Conservation (phyloP, 1,284 basidiomycete species). For the Mrakiaceae sp. region DNA sequence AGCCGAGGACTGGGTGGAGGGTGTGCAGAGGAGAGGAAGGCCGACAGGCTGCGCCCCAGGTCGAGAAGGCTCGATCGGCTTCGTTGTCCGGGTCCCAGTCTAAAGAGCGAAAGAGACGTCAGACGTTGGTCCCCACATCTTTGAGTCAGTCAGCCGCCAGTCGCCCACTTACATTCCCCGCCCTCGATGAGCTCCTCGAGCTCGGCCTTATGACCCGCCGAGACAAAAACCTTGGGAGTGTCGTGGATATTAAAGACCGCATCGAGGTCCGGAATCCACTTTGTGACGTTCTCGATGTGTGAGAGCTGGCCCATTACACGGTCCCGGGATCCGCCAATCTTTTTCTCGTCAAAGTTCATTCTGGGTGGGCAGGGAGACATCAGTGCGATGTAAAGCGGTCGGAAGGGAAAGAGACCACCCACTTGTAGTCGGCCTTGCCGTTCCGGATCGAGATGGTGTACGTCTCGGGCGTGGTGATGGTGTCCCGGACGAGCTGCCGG, state of each 20-base stretch:
- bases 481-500: conserved; percentile 1
- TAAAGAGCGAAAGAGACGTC: background rate
- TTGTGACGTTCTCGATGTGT: conserved; percentile 25
- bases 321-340: conserved; percentile 22
- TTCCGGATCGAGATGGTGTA: conserved; percentile 23
- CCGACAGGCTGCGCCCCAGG: conserved; percentile 25
- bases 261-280: conserved; percentile 28
- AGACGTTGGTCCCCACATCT: conserved; percentile 1
- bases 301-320: conserved; percentile 30
- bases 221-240: conserved; percentile 40
- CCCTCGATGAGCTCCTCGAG: conserved; percentile 37
- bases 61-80: conserved; percentile 22
- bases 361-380: conserved; percentile 23
- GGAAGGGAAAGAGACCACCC: background rate
- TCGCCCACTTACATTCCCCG: conserved; percentile 35
- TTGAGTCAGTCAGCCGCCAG: background rate
- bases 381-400: conserved; percentile 27
- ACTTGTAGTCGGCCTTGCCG: conserved; percentile 17
- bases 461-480: conserved; percentile 17
- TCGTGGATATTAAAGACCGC: conserved; percentile 30
- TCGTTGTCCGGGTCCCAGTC: conserved; percentile 23
- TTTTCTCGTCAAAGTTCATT: conserved; percentile 20
- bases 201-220: conserved; percentile 37
- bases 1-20: conserved; percentile 4
- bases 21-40: conserved; percentile 13